Base-by-base conservation (phyloP, 23 red algal species). In the Gracilaria domingensis region DNA sequence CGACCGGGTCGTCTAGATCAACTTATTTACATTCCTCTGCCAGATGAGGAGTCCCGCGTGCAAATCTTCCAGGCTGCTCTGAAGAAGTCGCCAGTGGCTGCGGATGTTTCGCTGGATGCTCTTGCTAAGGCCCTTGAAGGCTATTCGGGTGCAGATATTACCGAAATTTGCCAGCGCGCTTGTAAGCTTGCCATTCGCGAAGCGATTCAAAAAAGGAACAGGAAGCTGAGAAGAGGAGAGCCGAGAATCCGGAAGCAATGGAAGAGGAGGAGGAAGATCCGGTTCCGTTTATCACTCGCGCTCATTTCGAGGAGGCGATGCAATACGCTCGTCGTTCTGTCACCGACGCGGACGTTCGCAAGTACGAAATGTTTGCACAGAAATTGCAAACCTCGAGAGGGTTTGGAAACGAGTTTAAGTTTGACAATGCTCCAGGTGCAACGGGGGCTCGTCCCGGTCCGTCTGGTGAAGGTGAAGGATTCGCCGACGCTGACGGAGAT, bases 401-500 rank as follows among this genome's bases (percentile, higher is more conserved):
- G 38, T 99, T 99, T 87, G 97, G 97, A 67, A 85, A 89, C 29
- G 97, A 96, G 20, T 99, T 99, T 87, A 99, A 99, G 91, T 99
- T 99, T 89, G 91, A 79, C 14, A 82, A 91, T 38, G 82, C 62
- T 1, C 64, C 75, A 17, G 90, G 88, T 14, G 69, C 81, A 9
- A 60, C 49, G 8, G 69, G 53, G 25, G 60, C 74, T 8, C 75
- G 64, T 21, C 54, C 81, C 48, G 95, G 82, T 23, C 75, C 71
- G 40, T 76, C 83, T 49, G 88, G 82, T 36, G 87, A 53, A 2
- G 84, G 61, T 51, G 81, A 36, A 26, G 94, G 80, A 34, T 79
- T 85, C 16, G 88, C 75, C 11, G 88, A 86, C 56, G 93, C 60
- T 16, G 79, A 90, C 49, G 86, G 93, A 20, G 95, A 93, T 55